Base-by-base conservation (phyloP, 306 rosid genomes). In the Fragaria nilgerrensis region DNA sequence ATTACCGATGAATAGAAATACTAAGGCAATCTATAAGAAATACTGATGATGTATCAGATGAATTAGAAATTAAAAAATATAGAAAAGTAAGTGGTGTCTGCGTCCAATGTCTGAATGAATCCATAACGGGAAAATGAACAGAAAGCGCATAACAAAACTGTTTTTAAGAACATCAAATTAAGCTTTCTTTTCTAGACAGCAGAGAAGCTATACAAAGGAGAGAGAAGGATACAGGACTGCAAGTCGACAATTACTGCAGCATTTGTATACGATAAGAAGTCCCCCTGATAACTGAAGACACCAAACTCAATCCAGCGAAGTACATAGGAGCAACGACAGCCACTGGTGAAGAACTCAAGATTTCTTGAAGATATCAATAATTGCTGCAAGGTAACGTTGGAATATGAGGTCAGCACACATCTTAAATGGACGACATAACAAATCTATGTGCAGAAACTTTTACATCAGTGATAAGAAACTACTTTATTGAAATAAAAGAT, bases 251-350 rank as follows among this genome's bases (percentile, higher is more conserved):
- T 90, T 76, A 95, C 94, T 7, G 99, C 97, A n/a, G n/a, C n/a
- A 87, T 86, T 92, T 96, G 88, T 89, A 95, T 56, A 95, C 92
- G 44, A 95, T 87, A 79, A 95, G 65, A 95, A 90, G 79, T 95
- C 99, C 55, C 96, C 89, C 72, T n/a, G n/a, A n/a, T n/a, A n/a
- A n/a, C n/a, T 92, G 77, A 95, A 92, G 72, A 95, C 97, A 77
- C 99, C 99, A 84, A 95, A 90, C 88, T 95, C 99, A 72, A 95
- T 95, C 99, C 99, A 0, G 99, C 80, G 81, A 95, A 95, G 84
- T 76, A 95, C 99, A 95, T 89, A 29, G 99, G 99, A 45, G 99
- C 99, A 85, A 95, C 97, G 76, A 95, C 97, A 72, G 99, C 99
- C 99, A 80, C 12, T 88, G 85, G 97, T 95, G 89, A 95, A 92